Evolutionary conservation across 1,284 basidiomycete genomes (phyloP).

Genomic region (Trichosporon inkin): DNA sequence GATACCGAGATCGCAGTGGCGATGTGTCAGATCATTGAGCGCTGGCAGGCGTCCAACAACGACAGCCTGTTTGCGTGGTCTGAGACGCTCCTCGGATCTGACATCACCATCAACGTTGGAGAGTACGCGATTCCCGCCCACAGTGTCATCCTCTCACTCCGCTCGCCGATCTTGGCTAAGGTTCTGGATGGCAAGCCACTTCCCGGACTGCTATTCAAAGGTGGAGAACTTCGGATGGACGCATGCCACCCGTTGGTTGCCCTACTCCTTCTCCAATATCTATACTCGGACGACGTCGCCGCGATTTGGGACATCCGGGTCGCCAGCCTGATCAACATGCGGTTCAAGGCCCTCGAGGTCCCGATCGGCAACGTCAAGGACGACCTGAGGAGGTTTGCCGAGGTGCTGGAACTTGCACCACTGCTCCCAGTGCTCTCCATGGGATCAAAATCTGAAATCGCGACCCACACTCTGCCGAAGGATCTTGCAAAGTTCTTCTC

Average conservation of each 20-base stretch:
- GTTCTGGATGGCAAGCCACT: slow-evolving; percentile 25
- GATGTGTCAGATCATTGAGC: slow-evolving; percentile 42
- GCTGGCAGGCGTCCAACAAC: slow-evolving; percentile 38
- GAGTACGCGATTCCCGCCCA: slow-evolving; percentile 46
- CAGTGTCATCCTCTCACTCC: slow-evolving; percentile 36
- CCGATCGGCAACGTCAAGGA: slow-evolving; percentile 57
- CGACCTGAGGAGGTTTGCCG: slow-evolving; percentile 60
- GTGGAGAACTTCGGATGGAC: slow-evolving; percentile 16
- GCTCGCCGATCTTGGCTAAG: slow-evolving; percentile 29
- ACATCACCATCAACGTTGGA: slow-evolving; percentile 36
- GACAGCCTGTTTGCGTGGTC: slow-evolving; percentile 47
- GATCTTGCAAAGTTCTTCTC: slow-evolving; percentile 50
- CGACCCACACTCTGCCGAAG: slow-evolving; percentile 32
- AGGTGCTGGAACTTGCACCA: slow-evolving; percentile 54
- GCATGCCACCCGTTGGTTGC: slow-evolving; percentile 56
- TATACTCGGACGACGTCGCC: slow-evolving; percentile 80
- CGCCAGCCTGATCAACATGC: slow-evolving; percentile 53
- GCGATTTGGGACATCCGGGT: slow-evolving; percentile 83
- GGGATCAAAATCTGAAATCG: slow-evolving; percentile 39
- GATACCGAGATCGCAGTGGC: slow-evolving; percentile 44
- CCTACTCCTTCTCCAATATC: slow-evolving; percentile 74
- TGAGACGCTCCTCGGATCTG: slow-evolving; percentile 42
- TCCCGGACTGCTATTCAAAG: slow-evolving; percentile 12
- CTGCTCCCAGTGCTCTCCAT: slow-evolving; percentile 40
- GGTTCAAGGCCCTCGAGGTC: slow-evolving; percentile 52